Evolutionary conservation across 1,284 basidiomycete species (phyloP), one percentile per base, ranked within the genome.

Genomic region (Neolentinus lepideus): DNA sequence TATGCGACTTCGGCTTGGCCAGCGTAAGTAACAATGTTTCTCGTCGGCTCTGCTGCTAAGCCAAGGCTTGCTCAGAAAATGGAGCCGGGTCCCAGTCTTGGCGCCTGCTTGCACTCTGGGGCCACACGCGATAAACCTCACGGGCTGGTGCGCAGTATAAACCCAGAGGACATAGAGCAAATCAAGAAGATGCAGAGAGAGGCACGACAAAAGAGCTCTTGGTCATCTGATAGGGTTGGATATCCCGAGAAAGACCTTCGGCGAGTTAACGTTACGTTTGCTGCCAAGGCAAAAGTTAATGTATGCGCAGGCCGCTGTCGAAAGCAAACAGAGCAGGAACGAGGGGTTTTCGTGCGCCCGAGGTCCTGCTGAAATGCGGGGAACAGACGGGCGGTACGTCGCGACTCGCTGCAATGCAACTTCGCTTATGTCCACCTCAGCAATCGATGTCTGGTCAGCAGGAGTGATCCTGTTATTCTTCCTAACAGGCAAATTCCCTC

Each of bases 301-400:
- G n/a, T 27, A 27, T 12, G 11, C 25, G 22, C 57, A 89, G 90
- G 61, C 93, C 94, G 1, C 76, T 81, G 51, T 92, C 94, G 53
- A 95, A 96, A 67, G 95, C 97, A 3, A 99, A 99, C 67, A 85
- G 96, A 55, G 97, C 96, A 0, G 96, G 96, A 1, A 99, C 96
- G 6, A 76, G 96, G 66, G 97, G 96, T 0, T 99, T 99, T 70
- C 85, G 96, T 56, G 95, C 96, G 0, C 96, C 96, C 0, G 97
- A 99, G 66, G 97, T 99, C 10, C 71, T 99, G 25, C 72, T 99
- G 51, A 99, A 99, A 71, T 99, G 96, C 63, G 86, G 87, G 21
- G 90, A 94, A 62, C 96, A 99, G 72, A 90, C 88, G 3, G 92
- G 92, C 58, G 90, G 94, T 94, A 64, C 60, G 83, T 75, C 22